Percentiles rank a stretch among this genome's conserved stretches.
These are phyloP conservation scores for Fonsecaea multimorphosa DNA, from an alignment of 2,329 filamentous ascomycete species.

Conservation along the genomic window DNA sequence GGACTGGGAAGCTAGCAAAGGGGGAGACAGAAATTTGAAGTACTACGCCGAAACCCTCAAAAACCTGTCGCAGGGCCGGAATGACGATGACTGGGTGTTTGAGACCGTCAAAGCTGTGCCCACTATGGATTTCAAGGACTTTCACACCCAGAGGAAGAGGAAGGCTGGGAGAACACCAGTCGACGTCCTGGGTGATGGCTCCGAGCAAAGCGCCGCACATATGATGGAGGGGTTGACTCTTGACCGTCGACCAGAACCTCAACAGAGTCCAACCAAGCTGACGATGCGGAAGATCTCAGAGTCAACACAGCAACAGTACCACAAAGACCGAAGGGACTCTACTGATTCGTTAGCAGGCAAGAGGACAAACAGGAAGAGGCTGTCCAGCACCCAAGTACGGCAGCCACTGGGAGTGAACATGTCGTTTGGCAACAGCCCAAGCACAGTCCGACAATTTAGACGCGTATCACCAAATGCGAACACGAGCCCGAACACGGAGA, in stretches of 20 bases:
- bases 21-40: constrained; percentile 71
- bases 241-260: constrained; percentile 35
- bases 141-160: constrained; percentile 52
- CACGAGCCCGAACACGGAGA: constrained; percentile 42
- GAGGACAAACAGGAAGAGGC: constrained; percentile 48
- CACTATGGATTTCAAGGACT: constrained; percentile 62
- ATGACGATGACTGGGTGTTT: constrained; percentile 91
- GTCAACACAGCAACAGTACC: constrained; percentile 13
- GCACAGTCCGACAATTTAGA: constrained; percentile 89
- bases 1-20: constrained; percentile 77
- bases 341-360: constrained; percentile 50
- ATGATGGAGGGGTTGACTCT: constrained; percentile 50
- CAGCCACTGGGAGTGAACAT: constrained; percentile 86
- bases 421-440: constrained; percentile 91
- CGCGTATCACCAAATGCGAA: constrained; percentile 74
- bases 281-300: constrained; percentile 34
- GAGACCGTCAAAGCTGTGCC: constrained; percentile 83
- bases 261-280: constrained; percentile 36
- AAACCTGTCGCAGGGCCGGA: constrained; percentile 68
- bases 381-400: constrained; percentile 61
- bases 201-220: constrained; percentile 45
- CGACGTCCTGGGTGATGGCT: constrained; percentile 44
- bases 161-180: constrained; percentile 54
- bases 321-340: constrained; percentile 22
- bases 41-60: constrained; percentile 94